Base-by-base conservation (phyloP, 2,329 filamentous ascomycete genomes). In the Cladosporium sp. region DNA sequence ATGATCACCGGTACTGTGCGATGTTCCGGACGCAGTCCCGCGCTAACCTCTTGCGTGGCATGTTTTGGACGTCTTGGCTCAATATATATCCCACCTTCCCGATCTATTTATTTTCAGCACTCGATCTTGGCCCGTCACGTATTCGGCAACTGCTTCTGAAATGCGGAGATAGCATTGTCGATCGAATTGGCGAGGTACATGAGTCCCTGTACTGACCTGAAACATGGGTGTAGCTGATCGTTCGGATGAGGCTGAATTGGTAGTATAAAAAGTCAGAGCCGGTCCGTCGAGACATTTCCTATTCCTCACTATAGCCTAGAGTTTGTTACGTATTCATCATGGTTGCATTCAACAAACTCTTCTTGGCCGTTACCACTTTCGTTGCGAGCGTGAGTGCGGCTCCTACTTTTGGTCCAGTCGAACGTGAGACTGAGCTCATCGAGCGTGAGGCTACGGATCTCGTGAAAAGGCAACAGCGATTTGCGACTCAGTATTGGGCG, bases 401-500 rank as follows among this genome's bases (percentile, higher is more conserved):
- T 21, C 60, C 60, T 21, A 57, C 60, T 10, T 55, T 64, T 26
- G 60, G 60, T 12, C 47, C 47, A n/a, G 18, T 28, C 15, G 34
- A 47, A 14, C 57, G 14, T 24, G 57, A 59, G 18, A 59, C 34
- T 12, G 47, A 34, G 11, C 60, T 34, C 15, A 41, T 55, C 4
- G 60, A 64, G 28, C 60, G 36, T 10, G 60, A 57, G n/a, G 64
- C 34, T 18, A 60, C 44, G 7, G 55, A 60, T 3, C 64, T 65
- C 10, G 34, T 60, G 3, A 59, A 59, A 28, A 57, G 64, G 12
- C 55, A 59, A 18, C 64, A 65, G 26, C 58, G 55, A 14, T 41
- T 67, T 54, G 65, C 60, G 6, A 64, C 60, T 6, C 60, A 70
- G 54, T 70, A 70, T 55, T 64, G 66, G 58, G 68, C 69, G 34